These are phyloP conservation scores for Aphanomyces euteiches DNA, from an alignment of 352 stramenopile species.

Conservation along the genomic window DNA sequence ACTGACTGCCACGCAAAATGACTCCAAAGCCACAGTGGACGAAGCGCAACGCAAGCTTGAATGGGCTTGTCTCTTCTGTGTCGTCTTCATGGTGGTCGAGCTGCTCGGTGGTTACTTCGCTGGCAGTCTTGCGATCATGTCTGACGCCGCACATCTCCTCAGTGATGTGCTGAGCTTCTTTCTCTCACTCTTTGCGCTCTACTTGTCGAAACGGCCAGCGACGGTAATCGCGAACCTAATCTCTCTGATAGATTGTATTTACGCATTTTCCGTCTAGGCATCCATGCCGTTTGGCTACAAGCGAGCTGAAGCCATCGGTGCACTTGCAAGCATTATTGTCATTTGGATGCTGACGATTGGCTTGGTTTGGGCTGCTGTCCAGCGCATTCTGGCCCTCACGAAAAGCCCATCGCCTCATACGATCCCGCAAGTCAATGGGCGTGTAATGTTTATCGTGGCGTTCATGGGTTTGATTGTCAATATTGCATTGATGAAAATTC, in stretches of 20 bases:
- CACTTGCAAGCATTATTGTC: constrained; percentile 90
- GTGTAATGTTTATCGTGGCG: constrained; percentile 94
- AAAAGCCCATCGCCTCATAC: constrained; percentile 33
- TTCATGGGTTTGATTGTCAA: constrained; percentile 94
- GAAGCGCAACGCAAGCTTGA: constrained; percentile 52
- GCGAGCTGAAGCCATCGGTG: constrained; percentile 94
- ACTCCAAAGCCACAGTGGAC: background rate
- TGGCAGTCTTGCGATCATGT: constrained; percentile 95
- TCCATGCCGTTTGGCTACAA: constrained; percentile 94
- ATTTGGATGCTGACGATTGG: constrained; percentile 93
- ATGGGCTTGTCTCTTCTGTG: constrained; percentile 73
- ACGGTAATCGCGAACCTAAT: constrained; percentile 33
- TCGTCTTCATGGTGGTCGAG: constrained; percentile 95
- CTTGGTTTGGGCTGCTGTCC: constrained; percentile 89
- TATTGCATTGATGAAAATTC: constrained; percentile 90
- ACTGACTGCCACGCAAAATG: background rate
- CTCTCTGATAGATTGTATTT: constrained; percentile 35
- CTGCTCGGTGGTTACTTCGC: constrained; percentile 91
- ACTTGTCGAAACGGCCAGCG: constrained; percentile 53
- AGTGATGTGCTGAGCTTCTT: constrained; percentile 76
- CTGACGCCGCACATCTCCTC: constrained; percentile 75
- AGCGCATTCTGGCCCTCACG: constrained; percentile 61
- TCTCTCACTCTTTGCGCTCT: constrained; percentile 80
- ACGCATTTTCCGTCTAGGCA: background rate
- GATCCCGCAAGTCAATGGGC: constrained; percentile 77